These are phyloP conservation scores for Betula pendula DNA, from an alignment of 306 rosid species.

Conservation along the genomic window DNA sequence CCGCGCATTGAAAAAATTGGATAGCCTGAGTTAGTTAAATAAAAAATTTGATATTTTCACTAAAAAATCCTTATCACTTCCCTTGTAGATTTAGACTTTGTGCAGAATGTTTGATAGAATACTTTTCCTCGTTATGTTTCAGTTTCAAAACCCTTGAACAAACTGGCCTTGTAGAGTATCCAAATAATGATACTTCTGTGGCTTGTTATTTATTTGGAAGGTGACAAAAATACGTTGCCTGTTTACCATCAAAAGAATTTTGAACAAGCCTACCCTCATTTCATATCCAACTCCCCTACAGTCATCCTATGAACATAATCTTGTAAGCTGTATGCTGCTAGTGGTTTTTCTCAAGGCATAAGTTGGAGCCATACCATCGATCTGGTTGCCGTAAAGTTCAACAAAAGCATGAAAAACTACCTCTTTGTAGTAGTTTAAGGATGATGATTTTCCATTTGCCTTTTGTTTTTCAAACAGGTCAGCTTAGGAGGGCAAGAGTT, in stretches of 20 bases:
- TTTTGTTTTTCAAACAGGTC: slow-evolving; percentile 48
- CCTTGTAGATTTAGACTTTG: neutral
- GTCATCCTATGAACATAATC: neutral
- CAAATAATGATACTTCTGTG: neutral
- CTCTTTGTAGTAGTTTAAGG: neutral
- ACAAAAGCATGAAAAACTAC: neutral
- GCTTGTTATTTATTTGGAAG: neutral
- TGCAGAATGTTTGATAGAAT: slow-evolving; percentile 2
- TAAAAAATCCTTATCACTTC: neutral
- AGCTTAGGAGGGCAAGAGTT: slow-evolving; percentile 72
- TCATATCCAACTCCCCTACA: neutral
- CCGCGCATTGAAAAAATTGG: neutral
- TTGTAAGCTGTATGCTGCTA: neutral
- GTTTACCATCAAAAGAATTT: neutral
- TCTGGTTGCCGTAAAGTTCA: neutral
- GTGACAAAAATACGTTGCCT: too few species aligned
- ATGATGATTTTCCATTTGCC: neutral
- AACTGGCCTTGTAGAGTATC: neutral
- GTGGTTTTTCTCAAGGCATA: neutral
- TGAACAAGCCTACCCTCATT: neutral
- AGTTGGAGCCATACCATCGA: neutral
- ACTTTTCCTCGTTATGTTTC: neutral
- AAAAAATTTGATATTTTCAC: too few species aligned
- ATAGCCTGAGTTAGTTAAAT: too few species aligned
- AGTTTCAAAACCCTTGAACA: neutral